Evolutionary conservation across 305 asterid species (phyloP).

Genomic region (Solanum hybrid): DNA sequence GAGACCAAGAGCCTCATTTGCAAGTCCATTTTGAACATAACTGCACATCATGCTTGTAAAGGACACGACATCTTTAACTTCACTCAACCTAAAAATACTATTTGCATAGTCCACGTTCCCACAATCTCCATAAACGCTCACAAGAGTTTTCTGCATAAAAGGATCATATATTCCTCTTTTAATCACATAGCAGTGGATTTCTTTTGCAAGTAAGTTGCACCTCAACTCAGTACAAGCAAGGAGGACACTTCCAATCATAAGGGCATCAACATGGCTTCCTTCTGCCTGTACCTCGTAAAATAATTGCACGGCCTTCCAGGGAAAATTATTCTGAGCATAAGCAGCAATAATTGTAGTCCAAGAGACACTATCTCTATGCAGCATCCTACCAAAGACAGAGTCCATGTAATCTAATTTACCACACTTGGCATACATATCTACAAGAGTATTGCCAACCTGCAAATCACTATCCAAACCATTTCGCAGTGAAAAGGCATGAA

Average conservation of each 20-base stretch:
- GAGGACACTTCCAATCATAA: conserved; percentile 64
- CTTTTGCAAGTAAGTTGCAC: conserved; percentile 38
- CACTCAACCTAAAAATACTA: conserved; percentile 29
- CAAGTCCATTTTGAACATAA: conserved; percentile 50
- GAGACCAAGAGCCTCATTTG: conserved; percentile 57
- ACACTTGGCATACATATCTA: conserved; percentile 91
- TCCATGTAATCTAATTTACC: conserved; percentile 48
- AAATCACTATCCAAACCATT: conserved; percentile 45
- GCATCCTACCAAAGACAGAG: conserved; percentile 40
- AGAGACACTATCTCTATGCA: conserved; percentile 44
- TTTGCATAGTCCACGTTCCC: conserved; percentile 44
- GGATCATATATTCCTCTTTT: conserved; percentile 45
- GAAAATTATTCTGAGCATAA: conserved; percentile 42
- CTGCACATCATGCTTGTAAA: conserved; percentile 80
- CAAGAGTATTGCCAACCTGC: conserved; percentile 63
- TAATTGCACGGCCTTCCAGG: conserved; percentile 36
- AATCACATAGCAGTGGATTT: conserved; percentile 49
- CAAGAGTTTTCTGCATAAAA: conserved; percentile 39
- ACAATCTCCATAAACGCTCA: conserved; percentile 61
- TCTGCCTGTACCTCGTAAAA: conserved; percentile 27
- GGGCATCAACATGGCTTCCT: conserved; percentile 34
- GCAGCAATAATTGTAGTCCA: conserved; percentile 78
- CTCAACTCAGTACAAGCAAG: conserved; percentile 57
- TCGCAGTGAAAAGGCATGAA: conserved; percentile 63
- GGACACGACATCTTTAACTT: conserved; percentile 46